Evolutionary conservation across 2,329 filamentous ascomycete genomes (phyloP).

Genomic region (Epichloe gansuensis): DNA sequence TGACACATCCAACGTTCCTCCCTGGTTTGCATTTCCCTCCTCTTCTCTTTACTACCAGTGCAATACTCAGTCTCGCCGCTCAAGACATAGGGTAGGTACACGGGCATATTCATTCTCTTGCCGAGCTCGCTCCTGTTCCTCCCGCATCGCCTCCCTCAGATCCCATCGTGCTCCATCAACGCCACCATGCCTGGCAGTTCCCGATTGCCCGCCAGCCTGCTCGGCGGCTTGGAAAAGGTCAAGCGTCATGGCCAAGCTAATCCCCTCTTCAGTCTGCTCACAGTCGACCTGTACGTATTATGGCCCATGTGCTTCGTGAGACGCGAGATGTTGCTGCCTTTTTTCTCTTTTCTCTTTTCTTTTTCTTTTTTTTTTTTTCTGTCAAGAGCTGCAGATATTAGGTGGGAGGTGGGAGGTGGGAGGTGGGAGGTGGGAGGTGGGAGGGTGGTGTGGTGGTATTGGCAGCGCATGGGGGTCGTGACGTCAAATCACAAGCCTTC

Average conservation of each 20-base stretch:
- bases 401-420: neutral
- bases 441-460: neutral
- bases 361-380: neutral
- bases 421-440: neutral
- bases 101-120: neutral
- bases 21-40: neutral
- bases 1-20: neutral
- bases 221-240: constrained; percentile 51
- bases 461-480: neutral
- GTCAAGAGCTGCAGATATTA: neutral
- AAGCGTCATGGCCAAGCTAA: constrained; percentile 45
- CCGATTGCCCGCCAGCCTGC: constrained; percentile 58
- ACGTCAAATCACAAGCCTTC: neutral
- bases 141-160: neutral
- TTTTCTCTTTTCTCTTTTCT: too few species aligned
- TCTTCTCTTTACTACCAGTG: neutral
- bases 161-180: neutral
- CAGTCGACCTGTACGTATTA: constrained; percentile 52
- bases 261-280: constrained; percentile 46
- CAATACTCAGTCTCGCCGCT: neutral
- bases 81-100: neutral
- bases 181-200: constrained; percentile 51
- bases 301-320: neutral
- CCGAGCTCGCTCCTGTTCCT: neutral
- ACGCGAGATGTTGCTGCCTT: too few species aligned